phyloP scores from a whole-genome alignment of 257 asterid species.

The Solanum boliviense region DNA sequence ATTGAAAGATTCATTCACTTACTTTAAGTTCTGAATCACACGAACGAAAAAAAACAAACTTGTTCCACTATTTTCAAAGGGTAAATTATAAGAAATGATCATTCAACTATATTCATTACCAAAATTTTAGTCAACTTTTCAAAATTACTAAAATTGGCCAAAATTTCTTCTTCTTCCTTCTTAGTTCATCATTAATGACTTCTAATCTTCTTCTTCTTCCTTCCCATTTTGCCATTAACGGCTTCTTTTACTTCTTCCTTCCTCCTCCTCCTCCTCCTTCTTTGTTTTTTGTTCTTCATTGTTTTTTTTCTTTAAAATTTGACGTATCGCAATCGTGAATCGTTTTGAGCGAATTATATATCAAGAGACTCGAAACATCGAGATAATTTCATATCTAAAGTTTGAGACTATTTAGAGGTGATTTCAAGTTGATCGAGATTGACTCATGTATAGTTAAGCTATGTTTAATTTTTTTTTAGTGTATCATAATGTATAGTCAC shows the following conservation, averaged over 20 bases:
- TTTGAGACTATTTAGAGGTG: neutral
- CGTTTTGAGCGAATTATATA: neutral
- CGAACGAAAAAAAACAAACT: neutral
- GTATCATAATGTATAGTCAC: neutral
- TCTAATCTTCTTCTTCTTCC: neutral
- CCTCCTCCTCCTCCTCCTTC: neutral
- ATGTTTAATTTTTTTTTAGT: too few species aligned
- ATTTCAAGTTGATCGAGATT: neutral
- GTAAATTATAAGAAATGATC: neutral
- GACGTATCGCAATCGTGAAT: fast-evolving
- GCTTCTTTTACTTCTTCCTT: neutral
- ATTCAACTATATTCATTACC: neutral
- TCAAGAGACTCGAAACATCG: too few species aligned
- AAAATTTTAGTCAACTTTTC: too few species aligned
- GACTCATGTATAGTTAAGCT: neutral
- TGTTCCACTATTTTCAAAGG: neutral
- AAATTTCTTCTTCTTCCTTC: neutral
- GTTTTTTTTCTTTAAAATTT: too few species aligned
- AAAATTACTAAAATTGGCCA: too few species aligned
- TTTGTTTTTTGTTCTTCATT: neutral
- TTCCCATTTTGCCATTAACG: neutral
- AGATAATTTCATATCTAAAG: too few species aligned
- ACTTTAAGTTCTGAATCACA: neutral
- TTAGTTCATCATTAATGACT: neutral
- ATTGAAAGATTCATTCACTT: neutral